Evolutionary conservation across 768 basidiomycete genomes (phyloP).

Genomic region (Kwoniella sp.): DNA sequence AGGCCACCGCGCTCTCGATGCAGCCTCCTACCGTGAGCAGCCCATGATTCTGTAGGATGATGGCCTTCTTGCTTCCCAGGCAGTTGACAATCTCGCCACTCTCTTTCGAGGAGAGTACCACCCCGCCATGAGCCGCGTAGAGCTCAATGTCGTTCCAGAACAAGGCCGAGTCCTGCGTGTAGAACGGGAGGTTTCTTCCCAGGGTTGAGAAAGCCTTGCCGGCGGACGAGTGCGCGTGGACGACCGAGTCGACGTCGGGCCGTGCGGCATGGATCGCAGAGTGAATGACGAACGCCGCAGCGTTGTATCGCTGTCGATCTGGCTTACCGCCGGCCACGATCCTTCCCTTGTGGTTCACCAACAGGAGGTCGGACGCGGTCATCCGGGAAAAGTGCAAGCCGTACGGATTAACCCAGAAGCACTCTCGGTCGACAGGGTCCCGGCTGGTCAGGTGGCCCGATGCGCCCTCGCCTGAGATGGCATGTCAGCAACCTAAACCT

Average conservation of each 20-base stretch:
- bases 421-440: conserved; percentile 26
- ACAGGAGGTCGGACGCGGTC: conserved; percentile 54
- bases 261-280: conserved; percentile 55
- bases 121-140: conserved; percentile 55
- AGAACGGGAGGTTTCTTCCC: conserved; percentile 40
- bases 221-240: conserved; percentile 56
- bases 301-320: conserved; percentile 48
- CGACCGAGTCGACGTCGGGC: conserved; percentile 55
- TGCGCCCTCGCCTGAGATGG: conserved; percentile 20
- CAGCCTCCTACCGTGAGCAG: conserved; percentile 36
- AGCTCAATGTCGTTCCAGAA: conserved; percentile 37
- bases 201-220: conserved; percentile 57
- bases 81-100: conserved; percentile 53
- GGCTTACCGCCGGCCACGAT: conserved; percentile 50
- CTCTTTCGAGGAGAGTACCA: conserved; percentile 55
- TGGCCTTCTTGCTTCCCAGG: conserved; percentile 31
- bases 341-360: conserved; percentile 53
- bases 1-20: conserved; percentile 27
- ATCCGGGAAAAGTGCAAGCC: conserved; percentile 56
- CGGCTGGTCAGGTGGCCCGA: conserved; percentile 29
- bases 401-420: conserved; percentile 39
- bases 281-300: conserved; percentile 53
- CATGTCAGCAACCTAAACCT: background rate
- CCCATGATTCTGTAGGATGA: conserved; percentile 45
- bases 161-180: conserved; percentile 28